These are phyloP conservation scores for Nitzschia sp. DNA, from an alignment of 108 stramenopile species.

Conservation along the genomic window DNA sequence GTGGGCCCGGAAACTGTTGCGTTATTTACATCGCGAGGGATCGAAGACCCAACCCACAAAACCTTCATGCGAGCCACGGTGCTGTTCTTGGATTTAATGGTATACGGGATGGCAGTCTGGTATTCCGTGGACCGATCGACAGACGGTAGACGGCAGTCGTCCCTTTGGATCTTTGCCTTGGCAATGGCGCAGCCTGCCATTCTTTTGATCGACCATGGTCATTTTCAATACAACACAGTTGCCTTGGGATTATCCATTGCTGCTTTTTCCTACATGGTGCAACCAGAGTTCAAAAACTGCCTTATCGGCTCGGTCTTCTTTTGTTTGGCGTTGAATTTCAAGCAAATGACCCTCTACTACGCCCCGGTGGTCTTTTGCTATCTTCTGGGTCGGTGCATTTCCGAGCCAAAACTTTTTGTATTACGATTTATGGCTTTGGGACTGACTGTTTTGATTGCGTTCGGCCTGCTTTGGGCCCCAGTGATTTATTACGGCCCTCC, in stretches of 20 bases:
- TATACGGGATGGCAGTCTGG: conserved; percentile 64
- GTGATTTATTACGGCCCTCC: conserved; percentile 43
- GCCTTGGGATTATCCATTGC: conserved; percentile 84
- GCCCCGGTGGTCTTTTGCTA: conserved; percentile 90
- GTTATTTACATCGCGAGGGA: conserved; percentile 75
- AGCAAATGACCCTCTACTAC: conserved; percentile 96
- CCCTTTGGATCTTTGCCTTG: conserved; percentile 27
- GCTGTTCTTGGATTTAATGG: conserved; percentile 54
- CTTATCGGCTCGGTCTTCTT: conserved; percentile 74
- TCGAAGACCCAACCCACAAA: conserved; percentile 76
- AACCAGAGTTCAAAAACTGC: conserved; percentile 38
- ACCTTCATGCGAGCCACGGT: conserved; percentile 84
- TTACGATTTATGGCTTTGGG: conserved; percentile 60
- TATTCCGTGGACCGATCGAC: conserved; percentile 11
- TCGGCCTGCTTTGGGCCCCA: conserved; percentile 77
- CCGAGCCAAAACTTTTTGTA: conserved; percentile 4
- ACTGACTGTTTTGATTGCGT: conserved; percentile 65
- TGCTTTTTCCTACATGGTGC: conserved; percentile 62
- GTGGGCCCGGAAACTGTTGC: conserved; percentile 63
- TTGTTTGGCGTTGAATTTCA: conserved; percentile 91
- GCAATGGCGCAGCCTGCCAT: conserved; percentile 78
- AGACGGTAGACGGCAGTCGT: neutral
- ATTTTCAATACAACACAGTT: conserved; percentile 96
- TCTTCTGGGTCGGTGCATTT: conserved; percentile 77
- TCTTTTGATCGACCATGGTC: conserved; percentile 93